A percentile compares a stretch with the other conserved stretches of the same genome.
phyloP scores from a whole-genome alignment of 164 flowering plant species.

The Vitis riparia region DNA sequence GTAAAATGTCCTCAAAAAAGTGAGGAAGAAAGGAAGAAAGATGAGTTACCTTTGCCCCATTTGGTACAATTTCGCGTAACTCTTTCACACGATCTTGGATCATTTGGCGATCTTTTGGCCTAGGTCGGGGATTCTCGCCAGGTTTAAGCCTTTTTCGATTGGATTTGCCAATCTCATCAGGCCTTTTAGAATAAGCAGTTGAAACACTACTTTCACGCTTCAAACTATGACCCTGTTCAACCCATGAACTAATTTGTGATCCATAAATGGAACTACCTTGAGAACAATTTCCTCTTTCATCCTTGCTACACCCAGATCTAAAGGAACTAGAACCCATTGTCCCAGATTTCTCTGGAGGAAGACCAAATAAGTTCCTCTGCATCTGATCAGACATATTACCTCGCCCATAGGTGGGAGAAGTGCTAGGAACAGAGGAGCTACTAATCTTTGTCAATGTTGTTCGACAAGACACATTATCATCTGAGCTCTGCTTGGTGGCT shows the following conservation, averaged over 20 bases:
- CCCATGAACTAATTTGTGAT: slow-evolving; percentile 72
- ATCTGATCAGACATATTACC: slow-evolving; percentile 26
- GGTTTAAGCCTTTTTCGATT: slow-evolving; percentile 91
- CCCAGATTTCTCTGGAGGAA: slow-evolving; percentile 35
- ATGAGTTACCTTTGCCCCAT: slow-evolving; percentile 77
- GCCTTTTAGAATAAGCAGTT: slow-evolving; percentile 60
- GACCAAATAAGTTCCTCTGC: slow-evolving; percentile 32
- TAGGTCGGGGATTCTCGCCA: slow-evolving; percentile 91
- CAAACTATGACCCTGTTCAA: slow-evolving; percentile 46
- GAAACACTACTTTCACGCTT: slow-evolving; percentile 53
- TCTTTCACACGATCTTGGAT: slow-evolving; percentile 98
- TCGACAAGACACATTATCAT: slow-evolving; percentile 57
- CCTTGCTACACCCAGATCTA: slow-evolving; percentile 39
- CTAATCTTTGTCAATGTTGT: slow-evolving; percentile 54
- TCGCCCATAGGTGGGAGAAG: slow-evolving; percentile 25
- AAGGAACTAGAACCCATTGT: slow-evolving; percentile 39
- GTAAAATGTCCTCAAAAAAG: neutral
- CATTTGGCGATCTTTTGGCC: slow-evolving; percentile 99
- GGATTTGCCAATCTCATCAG: slow-evolving; percentile 55
- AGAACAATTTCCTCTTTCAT: slow-evolving; percentile 40
- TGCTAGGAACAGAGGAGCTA: slow-evolving; percentile 44
- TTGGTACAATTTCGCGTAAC: slow-evolving; percentile 91
- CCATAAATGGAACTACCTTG: slow-evolving; percentile 44
- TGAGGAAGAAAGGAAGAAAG: neutral
- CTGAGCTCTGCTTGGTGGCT: slow-evolving; percentile 42